These are phyloP conservation scores for Gossypium thurberi DNA, from an alignment of 345 rosid species.

Conservation along the genomic window DNA sequence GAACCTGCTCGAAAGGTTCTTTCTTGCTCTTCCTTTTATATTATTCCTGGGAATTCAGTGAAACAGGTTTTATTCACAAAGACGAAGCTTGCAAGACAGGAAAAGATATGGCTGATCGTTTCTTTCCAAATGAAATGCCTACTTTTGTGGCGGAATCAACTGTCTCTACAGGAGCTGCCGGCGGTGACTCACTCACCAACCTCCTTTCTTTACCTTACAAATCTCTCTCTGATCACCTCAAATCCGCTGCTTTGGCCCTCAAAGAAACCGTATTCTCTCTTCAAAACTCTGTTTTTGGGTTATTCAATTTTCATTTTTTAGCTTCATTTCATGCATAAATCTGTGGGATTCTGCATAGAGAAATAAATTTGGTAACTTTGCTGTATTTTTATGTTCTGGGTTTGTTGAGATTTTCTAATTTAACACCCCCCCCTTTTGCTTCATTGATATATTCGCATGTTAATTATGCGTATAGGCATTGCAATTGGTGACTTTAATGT, in stretches of 20 bases:
- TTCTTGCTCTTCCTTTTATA: not conserved
- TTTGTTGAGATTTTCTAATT: not conserved
- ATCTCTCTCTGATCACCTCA: conserved; percentile 30
- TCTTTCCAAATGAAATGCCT: conserved; percentile 34
- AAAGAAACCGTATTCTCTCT: conserved; percentile 30
- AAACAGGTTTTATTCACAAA: not conserved
- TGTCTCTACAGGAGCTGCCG: not conserved
- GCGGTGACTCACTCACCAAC: conserved; percentile 24
- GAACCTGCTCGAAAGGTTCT: conserved; percentile 4
- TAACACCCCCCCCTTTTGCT: not conserved
- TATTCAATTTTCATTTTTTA: not conserved
- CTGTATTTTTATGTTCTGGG: not conserved
- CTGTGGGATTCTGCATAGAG: not conserved
- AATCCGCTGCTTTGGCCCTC: conserved; percentile 33
- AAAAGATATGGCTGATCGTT: conserved; percentile 33
- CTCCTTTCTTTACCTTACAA: conserved; percentile 39
- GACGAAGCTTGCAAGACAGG: not conserved
- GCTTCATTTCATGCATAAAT: conserved; percentile 1
- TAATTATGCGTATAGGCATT: not conserved
- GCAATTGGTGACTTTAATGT: not conserved
- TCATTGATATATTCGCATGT: not conserved
- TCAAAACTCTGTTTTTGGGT: not conserved
- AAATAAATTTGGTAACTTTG: not conserved
- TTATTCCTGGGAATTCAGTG: not conserved
- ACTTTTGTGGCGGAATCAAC: conserved; percentile 20